Conservation (phyloP, 164 flowering plant species). For the Vitis vinifera region ASM3070453v1 NC_081821.1:1207001-1207500, state of each 20-base stretch:
- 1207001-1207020: too few relatives aligned
- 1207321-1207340: constrained; percentile 30
- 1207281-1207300: constrained; percentile 13
- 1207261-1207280: constrained; percentile 13
- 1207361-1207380: constrained; percentile 52
- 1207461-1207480: constrained; percentile 24
- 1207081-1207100: constrained; percentile 65
- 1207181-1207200: background rate
- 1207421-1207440: constrained; percentile 35
- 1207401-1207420: constrained; percentile 47
- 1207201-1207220: background rate
- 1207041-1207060: background rate
- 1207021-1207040: too few relatives aligned
- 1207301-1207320: constrained; percentile 31
- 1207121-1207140: constrained; percentile 38
- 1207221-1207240: background rate
- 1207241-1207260: background rate
- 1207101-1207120: constrained; percentile 64
- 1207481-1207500: constrained; percentile 40
- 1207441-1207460: constrained; percentile 34
- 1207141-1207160: constrained; percentile 24
- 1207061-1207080: constrained; percentile 52
- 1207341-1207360: constrained; percentile 29
- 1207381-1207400: constrained; percentile 58
- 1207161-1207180: background rate